These are phyloP conservation scores for Nannizziopsis arthrosporioides DNA, from an alignment of 2,329 filamentous ascomycete genomes.

Conservation along the genomic window DNA sequence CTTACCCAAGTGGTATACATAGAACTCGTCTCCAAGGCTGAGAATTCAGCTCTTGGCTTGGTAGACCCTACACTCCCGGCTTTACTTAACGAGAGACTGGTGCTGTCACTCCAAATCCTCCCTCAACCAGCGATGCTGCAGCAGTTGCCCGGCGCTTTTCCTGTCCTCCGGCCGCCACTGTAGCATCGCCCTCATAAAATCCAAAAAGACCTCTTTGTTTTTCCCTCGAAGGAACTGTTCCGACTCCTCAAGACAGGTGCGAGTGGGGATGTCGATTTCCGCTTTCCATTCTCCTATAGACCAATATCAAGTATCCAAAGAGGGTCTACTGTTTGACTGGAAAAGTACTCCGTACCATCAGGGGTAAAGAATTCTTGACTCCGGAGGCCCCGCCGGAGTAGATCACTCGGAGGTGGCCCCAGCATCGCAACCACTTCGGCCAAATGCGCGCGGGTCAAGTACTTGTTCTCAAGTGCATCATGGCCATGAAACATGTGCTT, in stretches of 20 bases:
- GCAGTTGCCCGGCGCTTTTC: conserved; percentile 10
- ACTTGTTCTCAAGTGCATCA: conserved; percentile 28
- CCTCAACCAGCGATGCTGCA: conserved; percentile 12
- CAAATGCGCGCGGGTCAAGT: conserved; percentile 34
- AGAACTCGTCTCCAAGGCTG: too few relatives aligned
- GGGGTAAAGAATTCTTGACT: conserved; percentile 33
- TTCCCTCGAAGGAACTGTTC: conserved; percentile 21
- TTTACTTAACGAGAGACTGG: too few relatives aligned
- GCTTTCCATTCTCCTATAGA: not conserved
- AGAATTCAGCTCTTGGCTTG: too few relatives aligned
- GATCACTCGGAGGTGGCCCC: conserved; percentile 31
- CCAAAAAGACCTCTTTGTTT: conserved; percentile 19
- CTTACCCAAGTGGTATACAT: too few relatives aligned
- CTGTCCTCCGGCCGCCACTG: conserved; percentile 14
- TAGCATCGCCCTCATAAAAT: conserved; percentile 14
- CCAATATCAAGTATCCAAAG: not conserved
- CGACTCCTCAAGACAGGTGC: conserved; percentile 14
- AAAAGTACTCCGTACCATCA: conserved; percentile 23
- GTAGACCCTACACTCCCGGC: too few relatives aligned
- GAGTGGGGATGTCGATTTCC: not conserved
- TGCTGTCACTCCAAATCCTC: too few relatives aligned
- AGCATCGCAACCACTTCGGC: conserved; percentile 37
- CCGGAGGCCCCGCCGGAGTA: conserved; percentile 25
- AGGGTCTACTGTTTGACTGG: not conserved
- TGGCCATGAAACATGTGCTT: conserved; percentile 33